Evolutionary conservation across 2,329 filamentous ascomycete species (phyloP), one percentile per base, ranked within the genome.

Genomic region (Verticillium zaregamsianum): DNA sequence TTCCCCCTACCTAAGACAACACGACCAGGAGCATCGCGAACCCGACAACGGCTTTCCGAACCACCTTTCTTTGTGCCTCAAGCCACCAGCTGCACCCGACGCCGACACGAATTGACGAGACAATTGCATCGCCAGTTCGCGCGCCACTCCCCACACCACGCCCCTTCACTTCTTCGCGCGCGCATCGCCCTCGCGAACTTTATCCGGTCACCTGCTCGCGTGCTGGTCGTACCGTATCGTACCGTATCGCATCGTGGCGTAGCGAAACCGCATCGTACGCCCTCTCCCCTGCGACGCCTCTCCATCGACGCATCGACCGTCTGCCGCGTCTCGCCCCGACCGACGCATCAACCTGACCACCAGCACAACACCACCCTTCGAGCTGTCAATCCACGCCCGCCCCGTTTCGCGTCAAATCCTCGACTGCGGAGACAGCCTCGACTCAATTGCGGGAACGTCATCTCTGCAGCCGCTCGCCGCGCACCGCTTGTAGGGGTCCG

Each of bases 171-270:
- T 20, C 57, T 57, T 57, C 11, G 17, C n/a, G 56, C 25, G n/a
- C 35, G 45, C n/a, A 33, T 57, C 40, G 40, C 62, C 52, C 35
- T 45, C 35, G n/a, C 35, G 31, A 60, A 45, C 54, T 63, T 59
- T 59, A 61, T 57, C 45, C 23, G 32, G 39, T n/a, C 39, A 57
- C 37, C 59, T 58, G 40, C 40, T 64, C 62, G 63, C 59, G 31
- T 37, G 55, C 55, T 37, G 20, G 45, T 52, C 45, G 20, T 52
- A 52, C 23, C 39, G 20, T n/a, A 45, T 20, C 39, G 39, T 45
- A n/a, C 9, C 45, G 20, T 49, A 40, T 15, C 37, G 45, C 45
- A 35, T 35, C 45, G 39, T n/a, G n/a, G 17, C 39, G 39, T n/a
- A 45, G 17, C 39, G 17, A 15, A n/a, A 2, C 20, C 39, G 20